Base-by-base conservation (phyloP, 139 green algal genomes). In the Chlamydomonas sphaeroides region DNA sequence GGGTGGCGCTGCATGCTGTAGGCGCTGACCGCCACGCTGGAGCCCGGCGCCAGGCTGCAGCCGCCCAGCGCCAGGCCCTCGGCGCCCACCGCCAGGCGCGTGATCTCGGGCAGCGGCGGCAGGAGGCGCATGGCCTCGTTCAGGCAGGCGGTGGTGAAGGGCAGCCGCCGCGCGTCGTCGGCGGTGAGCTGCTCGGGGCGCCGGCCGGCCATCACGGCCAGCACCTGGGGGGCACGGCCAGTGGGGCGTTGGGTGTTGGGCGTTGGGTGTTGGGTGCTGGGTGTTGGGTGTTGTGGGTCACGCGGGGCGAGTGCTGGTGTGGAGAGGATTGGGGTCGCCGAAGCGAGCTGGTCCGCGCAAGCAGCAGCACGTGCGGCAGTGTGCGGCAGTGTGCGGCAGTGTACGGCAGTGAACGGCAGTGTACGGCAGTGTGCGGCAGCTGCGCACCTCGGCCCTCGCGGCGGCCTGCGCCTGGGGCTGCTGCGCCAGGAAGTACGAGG, bases 71-170 rank as follows among this genome's bases (percentile, higher is more conserved):
- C 6, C 66, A 38, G 38, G 66, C 56, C 66, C 66, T 72, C 38
- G 3, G 23, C 66, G 38, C 30, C 38, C 39, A 25, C 28, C 14
- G 28, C 66, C 5, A 53, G 21, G 5, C 66, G 38, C 7, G 26
- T 33, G 23, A 51, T 33, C 66, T 72, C 66, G 10, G 66, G 21
- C n/a, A 63, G 18, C n/a, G 45, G 7, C n/a, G 68, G 68, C 21
- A 28, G 17, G n/a, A 77, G 68, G 15, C 68, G 42, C 68, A 77
- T 39, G 38, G 68, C 65, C 68, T 77, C 68, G 8, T 63, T 79
- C 32, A 87, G 32, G 66, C 33, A 68, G 5, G 83, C 83, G 4
- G 56, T 61, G 26, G 79, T 56, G 66, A 83, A 79, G 36, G 32
- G 41, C 65, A 87, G 56, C 38, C 57, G 39, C 23, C 41, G 35